Base-by-base conservation (phyloP, 2,329 filamentous ascomycete genomes). In the Alternaria ventricosa region DNA sequence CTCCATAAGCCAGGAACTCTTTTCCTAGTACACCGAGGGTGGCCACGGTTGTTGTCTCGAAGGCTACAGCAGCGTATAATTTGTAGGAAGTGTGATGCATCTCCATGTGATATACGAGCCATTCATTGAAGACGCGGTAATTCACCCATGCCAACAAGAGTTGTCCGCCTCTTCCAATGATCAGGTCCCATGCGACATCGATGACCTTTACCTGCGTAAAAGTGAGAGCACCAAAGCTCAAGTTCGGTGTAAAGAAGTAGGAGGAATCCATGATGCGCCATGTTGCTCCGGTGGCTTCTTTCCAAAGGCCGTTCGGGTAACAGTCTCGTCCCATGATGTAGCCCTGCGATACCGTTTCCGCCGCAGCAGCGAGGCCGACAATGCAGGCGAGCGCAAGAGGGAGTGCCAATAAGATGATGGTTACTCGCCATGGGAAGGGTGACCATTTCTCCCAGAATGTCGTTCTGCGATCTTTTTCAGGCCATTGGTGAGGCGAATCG, bases 201-300 rank as follows among this genome's bases (percentile, higher is more conserved):
- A 82, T 75, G 18, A 80, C 67, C 47, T 81, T 81, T 53, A 75
- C 80, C 45, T 74, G 68, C 3, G 76, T 75, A 55, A 81, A 81
- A 0, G 73, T 73, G 63, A 78, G 75, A 4, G 57, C 46, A n/a
- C 75, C 78, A 23, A 77, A 76, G 27, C 67, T 69, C 2, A 77
- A 61, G 25, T 78, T 77, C 3, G 74, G 76, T 25, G 73, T 77
- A 61, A 78, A 77, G 57, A 78, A 76, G 58, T 78, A 78, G 0
- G 67, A 70, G 5, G 72, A 76, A 53, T 78, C 76, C 75, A 78
- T 78, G 25, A 78, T 78, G 27, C 71, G 64, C 75, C 75, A 78
- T 22, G 74, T 78, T 22, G 75, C 76, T 33, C 67, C 72, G 0
- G 59, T 22, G 0, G 63, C 60, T 62, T 74, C 72, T 60, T 72